Conservation (phyloP, 1,284 basidiomycete genomes). For the Acaromyces ingoldii region DNA sequence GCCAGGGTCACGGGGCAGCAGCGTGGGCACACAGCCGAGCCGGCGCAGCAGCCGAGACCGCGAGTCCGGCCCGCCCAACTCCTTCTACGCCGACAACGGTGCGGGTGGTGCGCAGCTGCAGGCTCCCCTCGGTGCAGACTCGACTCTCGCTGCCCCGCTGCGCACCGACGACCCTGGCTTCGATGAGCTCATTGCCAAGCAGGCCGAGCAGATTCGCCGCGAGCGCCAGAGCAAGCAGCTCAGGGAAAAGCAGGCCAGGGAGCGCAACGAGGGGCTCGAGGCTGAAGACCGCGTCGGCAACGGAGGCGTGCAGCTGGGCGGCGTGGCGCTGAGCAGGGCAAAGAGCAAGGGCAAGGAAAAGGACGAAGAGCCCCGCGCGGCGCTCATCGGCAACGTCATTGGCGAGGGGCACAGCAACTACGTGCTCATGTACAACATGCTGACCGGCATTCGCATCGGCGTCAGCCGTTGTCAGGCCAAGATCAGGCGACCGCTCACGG, state of each 20-base stretch:
- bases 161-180: constrained; percentile 43
- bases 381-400: constrained; percentile 88
- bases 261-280: too few species aligned
- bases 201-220: constrained; percentile 39
- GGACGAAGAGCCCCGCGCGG: constrained; percentile 49
- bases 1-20: constrained; percentile 16
- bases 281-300: not conserved
- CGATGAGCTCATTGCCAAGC: constrained; percentile 46
- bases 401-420: constrained; percentile 97
- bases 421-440: constrained; percentile 99
- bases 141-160: constrained; percentile 15
- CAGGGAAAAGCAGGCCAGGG: constrained; percentile 21
- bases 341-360: constrained; percentile 10
- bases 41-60: constrained; percentile 24
- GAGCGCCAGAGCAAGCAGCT: constrained; percentile 29
- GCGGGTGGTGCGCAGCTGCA: too few species aligned
- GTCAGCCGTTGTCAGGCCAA: constrained; percentile 95
- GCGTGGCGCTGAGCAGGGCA: constrained; percentile 7
- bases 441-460: constrained; percentile 93
- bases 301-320: not conserved
- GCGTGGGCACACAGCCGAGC: constrained; percentile 11
- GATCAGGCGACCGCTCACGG: constrained; percentile 73
- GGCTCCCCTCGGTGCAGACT: constrained; percentile 4
- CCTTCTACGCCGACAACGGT: not conserved
- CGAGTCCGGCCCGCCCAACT: constrained; percentile 7